Evolutionary conservation across 177 flowering plant genomes (phyloP), one percentile per base, ranked within the genome.

Genomic region (Vitis hybrid): DNA sequence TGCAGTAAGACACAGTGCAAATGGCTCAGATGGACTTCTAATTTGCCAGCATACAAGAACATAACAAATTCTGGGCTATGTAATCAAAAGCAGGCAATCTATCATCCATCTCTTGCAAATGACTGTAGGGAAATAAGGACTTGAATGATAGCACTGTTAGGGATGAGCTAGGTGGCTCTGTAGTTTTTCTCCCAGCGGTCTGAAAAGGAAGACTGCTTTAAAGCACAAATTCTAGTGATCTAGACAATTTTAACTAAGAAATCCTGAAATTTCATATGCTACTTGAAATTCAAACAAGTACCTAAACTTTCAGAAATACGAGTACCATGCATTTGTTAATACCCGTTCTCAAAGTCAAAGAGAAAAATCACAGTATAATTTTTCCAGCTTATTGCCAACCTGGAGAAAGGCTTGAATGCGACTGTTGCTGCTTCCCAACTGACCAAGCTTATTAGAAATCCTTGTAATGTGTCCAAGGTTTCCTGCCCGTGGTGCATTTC

Each of bases 391-490:
- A 62, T 11, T 12, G 59, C 78, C 61, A 17, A 92, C 98, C 98
- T 89, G 87, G 68, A 94, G 78, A 74, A 70, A 83, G 56, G 81
- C 72, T 72, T 87, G 91, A 71, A 94, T 86, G 69, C 64, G 77
- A 68, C 71, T 80, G 60, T 87, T 87, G 68, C 67, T 74, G 72
- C 78, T 86, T 66, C 79, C 87, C 78, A 92, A 57, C 73, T 92
- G 98, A 72, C 86, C 72, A 78, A 92, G 85, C 75, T 87, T 94
- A 75, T 94, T 94, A 56, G 94, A 81, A 62, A 94, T 90, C 51
- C 97, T 82, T 10, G 98, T 92, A 19, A 90, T 80, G 77, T 94
- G 98, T 52, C 98, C 98, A 75, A 87, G 70, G 73, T 88, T 83
- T 70, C 98, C 97, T 12, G 79, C 87, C 61, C 93, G 84, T 51